Evolutionary conservation across 2,329 filamentous ascomycete genomes (phyloP).

Genomic region (Fusarium robinianum): DNA sequence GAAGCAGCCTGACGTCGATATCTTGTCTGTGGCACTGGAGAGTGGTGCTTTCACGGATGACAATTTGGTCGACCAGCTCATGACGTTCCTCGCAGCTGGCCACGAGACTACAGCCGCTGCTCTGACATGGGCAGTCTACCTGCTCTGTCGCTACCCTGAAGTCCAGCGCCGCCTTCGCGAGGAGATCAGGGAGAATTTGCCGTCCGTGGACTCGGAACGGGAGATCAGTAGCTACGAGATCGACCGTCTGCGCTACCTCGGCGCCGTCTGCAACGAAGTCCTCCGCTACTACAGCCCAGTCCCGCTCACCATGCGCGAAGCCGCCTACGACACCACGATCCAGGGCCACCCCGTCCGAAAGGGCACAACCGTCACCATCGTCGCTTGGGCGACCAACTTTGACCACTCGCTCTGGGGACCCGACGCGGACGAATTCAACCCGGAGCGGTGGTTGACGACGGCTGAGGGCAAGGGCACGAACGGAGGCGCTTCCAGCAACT

Average conservation of each 20-base stretch:
- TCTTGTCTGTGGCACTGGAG: conserved; percentile 78
- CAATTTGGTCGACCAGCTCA: conserved; percentile 83
- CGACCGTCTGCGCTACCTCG: conserved; percentile 77
- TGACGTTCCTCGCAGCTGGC: conserved; percentile 85
- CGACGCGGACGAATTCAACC: conserved; percentile 75
- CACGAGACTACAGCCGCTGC: conserved; percentile 80
- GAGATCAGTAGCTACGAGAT: conserved; percentile 55
- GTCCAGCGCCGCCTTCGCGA: conserved; percentile 68
- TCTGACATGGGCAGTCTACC: conserved; percentile 75
- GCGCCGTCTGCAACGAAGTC: conserved; percentile 78
- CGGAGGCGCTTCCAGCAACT: conserved; percentile 77
- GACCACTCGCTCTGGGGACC: conserved; percentile 73
- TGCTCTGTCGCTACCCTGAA: conserved; percentile 67
- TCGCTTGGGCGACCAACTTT: conserved; percentile 71
- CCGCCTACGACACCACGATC: conserved; percentile 67
- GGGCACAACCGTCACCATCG: conserved; percentile 70
- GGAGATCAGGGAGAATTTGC: conserved; percentile 67
- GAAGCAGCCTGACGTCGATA: conserved; percentile 65
- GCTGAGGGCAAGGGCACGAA: conserved; percentile 56
- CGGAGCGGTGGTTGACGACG: conserved; percentile 71
- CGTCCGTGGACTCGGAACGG: conserved; percentile 47
- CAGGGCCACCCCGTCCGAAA: conserved; percentile 68
- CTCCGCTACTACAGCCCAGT: conserved; percentile 76
- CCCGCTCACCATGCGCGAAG: conserved; percentile 69
- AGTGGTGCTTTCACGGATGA: conserved; percentile 78